Evolutionary conservation across 352 stramenopile species (phyloP), one percentile per base, ranked within the genome.

Genomic region (Globisporangium heterothallicum): DNA sequence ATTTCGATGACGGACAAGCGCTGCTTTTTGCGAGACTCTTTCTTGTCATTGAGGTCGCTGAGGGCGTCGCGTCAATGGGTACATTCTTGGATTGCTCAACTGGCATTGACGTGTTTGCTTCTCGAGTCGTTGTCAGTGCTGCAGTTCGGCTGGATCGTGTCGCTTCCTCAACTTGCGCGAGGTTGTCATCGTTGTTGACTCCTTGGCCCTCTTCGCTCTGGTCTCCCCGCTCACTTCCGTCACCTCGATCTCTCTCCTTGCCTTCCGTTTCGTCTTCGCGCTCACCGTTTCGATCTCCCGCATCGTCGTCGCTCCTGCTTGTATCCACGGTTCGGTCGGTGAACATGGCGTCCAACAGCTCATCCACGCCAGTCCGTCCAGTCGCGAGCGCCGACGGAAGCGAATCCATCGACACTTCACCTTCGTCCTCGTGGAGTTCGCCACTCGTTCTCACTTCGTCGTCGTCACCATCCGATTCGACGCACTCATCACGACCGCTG

Each of bases 341-440:
- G 32, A 60, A 64, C 45, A 63, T 41, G n/a, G 34, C 46, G 16
- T 64, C 44, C 13, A 64, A 24, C n/a, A 64, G 38, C 42, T 56
- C 58, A 13, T 60, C 58, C 16, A 48, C 29, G 6, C 50, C 41
- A 1, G 41, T 26, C 8, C 29, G 50, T 4, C 24, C 41, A 6
- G 50, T 50, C 2, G 22, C 30, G 9, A 57, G 29, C 12, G 18
- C 41, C 9, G n/a, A 16, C 5, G 21, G 19, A 2, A 53, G 21
- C 18, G 29, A 38, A 8, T 44, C 50, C 24, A 36, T 34, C 6
- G 29, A 34, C 6, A 10, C 16, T 8, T 13, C 26, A 9, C 14
- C 25, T 1, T 10, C 25, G 6, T 26, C 25, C 6, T n/a, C 14
- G 8, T 38, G 25, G 5, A 4, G 1, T 27, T 34, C 27, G 29